Evolutionary conservation across 371 early-diverging fungal genomes (phyloP).

Genomic region (Rhizomucor pusillus): DNA sequence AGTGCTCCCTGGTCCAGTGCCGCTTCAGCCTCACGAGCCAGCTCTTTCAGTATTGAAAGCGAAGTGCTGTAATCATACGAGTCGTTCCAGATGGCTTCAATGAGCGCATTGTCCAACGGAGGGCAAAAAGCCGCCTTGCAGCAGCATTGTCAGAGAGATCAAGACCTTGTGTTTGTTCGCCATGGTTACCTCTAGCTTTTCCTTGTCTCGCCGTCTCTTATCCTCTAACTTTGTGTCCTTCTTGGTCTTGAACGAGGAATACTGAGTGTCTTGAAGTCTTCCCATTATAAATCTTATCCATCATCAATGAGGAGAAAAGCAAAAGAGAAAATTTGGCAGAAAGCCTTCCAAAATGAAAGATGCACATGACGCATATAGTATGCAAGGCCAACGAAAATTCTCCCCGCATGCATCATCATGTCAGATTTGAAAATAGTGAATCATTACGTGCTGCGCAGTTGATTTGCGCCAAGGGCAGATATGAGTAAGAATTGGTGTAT

Average conservation of each 20-base stretch:
- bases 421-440: too few relatives aligned
- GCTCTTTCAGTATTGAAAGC: conserved; percentile 5
- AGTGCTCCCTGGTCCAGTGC: not conserved
- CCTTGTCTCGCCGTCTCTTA: not conserved
- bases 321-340: too few relatives aligned
- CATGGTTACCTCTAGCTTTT: conserved; percentile 4
- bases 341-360: too few relatives aligned
- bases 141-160: not conserved
- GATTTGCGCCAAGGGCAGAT: too few relatives aligned
- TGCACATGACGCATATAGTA: too few relatives aligned
- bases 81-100: conserved; percentile 16
- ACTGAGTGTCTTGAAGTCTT: conserved; percentile 14
- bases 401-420: too few relatives aligned
- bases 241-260: not conserved
- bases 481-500: too few relatives aligned
- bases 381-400: too few relatives aligned
- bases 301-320: too few relatives aligned
- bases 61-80: conserved; percentile 3
- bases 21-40: conserved; percentile 10
- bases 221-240: not conserved
- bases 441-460: too few relatives aligned
- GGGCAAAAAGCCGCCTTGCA: conserved; percentile 12
- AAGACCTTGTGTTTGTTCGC: not conserved
- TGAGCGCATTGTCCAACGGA: conserved; percentile 8
- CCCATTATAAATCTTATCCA: conserved; percentile 2